Conservation (phyloP, 2,329 filamentous ascomycete species). For the Lachnellula occidentalis region DNA sequence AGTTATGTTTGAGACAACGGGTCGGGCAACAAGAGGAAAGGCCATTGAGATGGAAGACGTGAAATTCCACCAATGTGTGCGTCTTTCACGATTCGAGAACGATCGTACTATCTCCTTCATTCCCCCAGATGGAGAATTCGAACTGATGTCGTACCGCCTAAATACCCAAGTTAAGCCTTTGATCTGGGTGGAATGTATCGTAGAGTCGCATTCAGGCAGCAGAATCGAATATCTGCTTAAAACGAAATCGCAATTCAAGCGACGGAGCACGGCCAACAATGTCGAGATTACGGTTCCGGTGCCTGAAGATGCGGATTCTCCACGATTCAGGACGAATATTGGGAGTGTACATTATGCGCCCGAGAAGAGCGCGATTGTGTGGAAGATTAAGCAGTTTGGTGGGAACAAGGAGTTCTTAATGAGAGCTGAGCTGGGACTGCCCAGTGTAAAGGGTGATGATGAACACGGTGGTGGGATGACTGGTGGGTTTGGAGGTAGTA, state of each 20-base stretch:
- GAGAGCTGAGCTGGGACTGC: constrained; percentile 91
- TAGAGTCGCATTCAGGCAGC: constrained; percentile 91
- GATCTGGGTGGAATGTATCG: constrained; percentile 97
- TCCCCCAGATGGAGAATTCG: constrained; percentile 95
- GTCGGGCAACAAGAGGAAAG: constrained; percentile 87
- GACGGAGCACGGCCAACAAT: constrained; percentile 95
- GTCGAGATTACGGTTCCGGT: constrained; percentile 97
- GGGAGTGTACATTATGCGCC: constrained; percentile 96
- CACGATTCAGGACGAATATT: constrained; percentile 94
- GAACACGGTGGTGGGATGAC: constrained; percentile 97
- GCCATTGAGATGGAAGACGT: constrained; percentile 99
- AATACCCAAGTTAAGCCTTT: constrained; percentile 98
- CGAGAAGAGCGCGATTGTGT: constrained; percentile 94
- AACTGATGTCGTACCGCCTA: constrained; percentile 97
- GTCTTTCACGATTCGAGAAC: constrained; percentile 93
- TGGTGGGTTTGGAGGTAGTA: constrained; percentile 91
- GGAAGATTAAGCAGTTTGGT: constrained; percentile 99
- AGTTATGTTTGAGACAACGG: constrained; percentile 98
- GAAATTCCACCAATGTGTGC: constrained; percentile 98
- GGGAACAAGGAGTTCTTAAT: constrained; percentile 98
- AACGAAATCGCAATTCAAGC: constrained; percentile 96
- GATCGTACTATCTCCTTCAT: constrained; percentile 99
- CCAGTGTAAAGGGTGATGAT: constrained; percentile 90
- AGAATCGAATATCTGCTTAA: constrained; percentile 99
- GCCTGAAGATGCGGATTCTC: constrained; percentile 92